Percentiles rank a stretch among this genome's conserved stretches.
Conservation (phyloP, 2,329 filamentous ascomycete species). For the Cladosporium sphaerospermum region DNA sequence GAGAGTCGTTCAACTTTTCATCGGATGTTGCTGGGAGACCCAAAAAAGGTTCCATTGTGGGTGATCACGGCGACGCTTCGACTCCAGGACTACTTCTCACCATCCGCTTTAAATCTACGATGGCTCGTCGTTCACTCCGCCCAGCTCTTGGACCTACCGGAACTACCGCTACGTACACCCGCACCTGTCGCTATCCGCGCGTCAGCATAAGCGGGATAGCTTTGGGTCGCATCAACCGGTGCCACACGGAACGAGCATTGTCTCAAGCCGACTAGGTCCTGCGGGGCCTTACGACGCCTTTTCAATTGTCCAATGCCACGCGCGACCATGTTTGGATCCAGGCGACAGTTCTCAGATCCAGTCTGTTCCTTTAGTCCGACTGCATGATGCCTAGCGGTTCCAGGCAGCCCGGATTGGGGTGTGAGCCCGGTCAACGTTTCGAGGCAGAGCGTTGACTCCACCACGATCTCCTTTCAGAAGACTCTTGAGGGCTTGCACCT, state of each 20-base stretch:
- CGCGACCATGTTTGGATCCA: conserved; percentile 4
- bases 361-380: conserved; percentile 4
- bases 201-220: neutral
- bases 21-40: too few relatives aligned
- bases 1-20: too few relatives aligned
- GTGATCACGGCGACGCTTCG: too few relatives aligned
- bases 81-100: too few relatives aligned
- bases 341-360: conserved; percentile 2
- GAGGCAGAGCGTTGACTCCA: neutral
- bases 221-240: conserved; percentile 1
- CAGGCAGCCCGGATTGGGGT: conserved; percentile 2
- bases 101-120: too few relatives aligned
- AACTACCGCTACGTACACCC: neutral
- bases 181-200: neutral
- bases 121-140: too few relatives aligned
- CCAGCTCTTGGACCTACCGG: too few relatives aligned
- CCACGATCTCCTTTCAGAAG: neutral
- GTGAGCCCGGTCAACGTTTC: neutral
- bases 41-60: too few relatives aligned
- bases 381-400: neutral
- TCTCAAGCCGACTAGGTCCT: conserved; percentile 3
- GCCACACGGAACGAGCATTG: conserved; percentile 1
- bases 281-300: neutral
- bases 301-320: conserved; percentile 1
- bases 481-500: neutral